Conservation (phyloP, 139 green algal genomes). For the Gonium pectorale region DNA sequence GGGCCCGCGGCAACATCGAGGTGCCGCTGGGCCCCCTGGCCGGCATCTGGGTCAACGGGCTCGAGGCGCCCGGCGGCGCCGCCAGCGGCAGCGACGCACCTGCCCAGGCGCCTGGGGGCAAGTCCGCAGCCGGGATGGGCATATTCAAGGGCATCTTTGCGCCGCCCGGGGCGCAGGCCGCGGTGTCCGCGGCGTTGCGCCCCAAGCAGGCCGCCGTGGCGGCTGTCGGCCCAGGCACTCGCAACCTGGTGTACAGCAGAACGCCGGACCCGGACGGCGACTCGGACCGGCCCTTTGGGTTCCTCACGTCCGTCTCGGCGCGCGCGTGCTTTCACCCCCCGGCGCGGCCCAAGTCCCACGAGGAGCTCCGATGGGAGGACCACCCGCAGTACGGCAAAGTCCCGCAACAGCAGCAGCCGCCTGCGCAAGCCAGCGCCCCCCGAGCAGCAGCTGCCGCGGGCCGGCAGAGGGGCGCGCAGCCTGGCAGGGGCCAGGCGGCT, state of each 20-base stretch:
- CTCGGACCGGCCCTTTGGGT: background rate
- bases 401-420: too few species aligned
- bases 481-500: background rate
- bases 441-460: background rate
- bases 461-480: too few species aligned
- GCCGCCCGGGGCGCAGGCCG: background rate
- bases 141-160: constrained; percentile 28
- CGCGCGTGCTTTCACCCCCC: background rate
- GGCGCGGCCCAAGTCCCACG: too few species aligned
- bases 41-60: background rate
- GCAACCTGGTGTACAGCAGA: too few species aligned
- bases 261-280: too few species aligned
- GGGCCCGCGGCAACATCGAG: background rate
- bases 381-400: too few species aligned
- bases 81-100: background rate
- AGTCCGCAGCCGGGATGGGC: background rate
- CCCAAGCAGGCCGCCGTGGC: background rate
- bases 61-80: background rate
- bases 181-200: background rate
- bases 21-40: too few species aligned
- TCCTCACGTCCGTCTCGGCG: background rate
- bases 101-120: background rate
- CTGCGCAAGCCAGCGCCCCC: too few species aligned
- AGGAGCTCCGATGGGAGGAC: too few species aligned
- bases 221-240: too few species aligned